Percentiles rank a stretch among this genome's conserved stretches.
phyloP scores from a whole-genome alignment of 176 grass and related monocot species.

The Avena eriantha region DNA sequence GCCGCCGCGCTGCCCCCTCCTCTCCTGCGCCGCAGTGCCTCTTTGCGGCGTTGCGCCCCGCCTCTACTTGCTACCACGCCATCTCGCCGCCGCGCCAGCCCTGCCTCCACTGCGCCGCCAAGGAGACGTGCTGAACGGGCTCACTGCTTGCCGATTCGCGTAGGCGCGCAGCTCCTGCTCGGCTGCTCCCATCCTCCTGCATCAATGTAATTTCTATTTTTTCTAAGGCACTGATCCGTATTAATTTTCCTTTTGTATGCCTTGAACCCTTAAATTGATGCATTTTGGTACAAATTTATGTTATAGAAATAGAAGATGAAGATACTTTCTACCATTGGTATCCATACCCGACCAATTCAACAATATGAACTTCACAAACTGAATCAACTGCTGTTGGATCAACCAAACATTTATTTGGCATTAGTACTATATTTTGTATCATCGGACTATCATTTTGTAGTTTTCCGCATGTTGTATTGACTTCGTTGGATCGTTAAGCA shows the following conservation, averaged over 20 bases:
- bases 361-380: not conserved
- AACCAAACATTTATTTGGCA: not conserved
- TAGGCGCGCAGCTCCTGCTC: not conserved
- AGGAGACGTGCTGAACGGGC: not conserved
- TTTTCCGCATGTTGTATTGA: not conserved
- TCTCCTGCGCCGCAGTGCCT: not conserved
- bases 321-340: not conserved
- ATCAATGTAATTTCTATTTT: not conserved
- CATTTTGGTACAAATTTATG: not conserved
- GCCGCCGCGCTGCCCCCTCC: not conserved
- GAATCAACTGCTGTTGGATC: not conserved
- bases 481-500: not conserved
- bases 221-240: not conserved
- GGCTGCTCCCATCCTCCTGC: not conserved
- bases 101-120: not conserved
- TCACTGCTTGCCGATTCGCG: not conserved
- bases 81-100: not conserved
- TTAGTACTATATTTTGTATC: not conserved
- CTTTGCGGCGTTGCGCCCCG: not conserved
- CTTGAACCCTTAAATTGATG: not conserved
- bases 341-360: not conserved
- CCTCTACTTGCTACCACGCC: not conserved
- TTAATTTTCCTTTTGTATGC: not conserved
- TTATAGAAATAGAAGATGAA: not conserved
- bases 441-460: not conserved